Base-by-base conservation (phyloP, 768 basidiomycete genomes). In the Collybia nuda region DNA sequence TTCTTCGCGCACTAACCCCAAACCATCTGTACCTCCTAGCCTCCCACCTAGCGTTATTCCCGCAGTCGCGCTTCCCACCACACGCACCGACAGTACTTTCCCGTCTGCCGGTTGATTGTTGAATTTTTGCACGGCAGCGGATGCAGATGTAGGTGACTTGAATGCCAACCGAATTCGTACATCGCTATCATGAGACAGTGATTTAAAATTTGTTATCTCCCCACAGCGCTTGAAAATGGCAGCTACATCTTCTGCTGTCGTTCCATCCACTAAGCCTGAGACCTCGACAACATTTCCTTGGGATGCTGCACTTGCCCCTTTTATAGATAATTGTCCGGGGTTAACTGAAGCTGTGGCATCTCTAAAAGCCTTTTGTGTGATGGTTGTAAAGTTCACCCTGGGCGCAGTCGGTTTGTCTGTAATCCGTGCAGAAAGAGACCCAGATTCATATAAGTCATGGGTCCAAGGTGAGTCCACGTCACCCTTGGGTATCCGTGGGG, bases 201-300 rank as follows among this genome's bases (percentile, higher is more conserved):
- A 66, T 44, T 72, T 75, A 28, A 73, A 70, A 15, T 75, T 72
- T 26, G 80, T 76, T 54, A 88, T 82, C 17, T 80, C 69, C 6
- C 88, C 88, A 58, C 90, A 90, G 19, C 85, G 82, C 55, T 86
- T 85, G 76, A 93, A 93, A 48, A 92, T 92, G 21, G 90, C 88
- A 62, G 83, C 80, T 42, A 93, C 90, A 64, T 93, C 91, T 14
- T 87, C 90, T 14, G 86, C 77, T 6, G 87, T 91, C 21, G 91
- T 93, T 1, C 90, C 91, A 9, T 69, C 68, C 8, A 85, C 86
- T 19, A 93, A 68, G 2, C 88, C 89, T 2, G 81, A 74, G 19
- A 93, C 85, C 62, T 90, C 81, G 0, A 93, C 82, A 29, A 87
- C 81, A 56, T 88, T 89, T 14, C 84, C 82, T 36, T 76, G 68